These are phyloP conservation scores for Neurospora sp. DNA, from an alignment of 495 filamentous ascomycete species.

Conservation along the genomic window DNA sequence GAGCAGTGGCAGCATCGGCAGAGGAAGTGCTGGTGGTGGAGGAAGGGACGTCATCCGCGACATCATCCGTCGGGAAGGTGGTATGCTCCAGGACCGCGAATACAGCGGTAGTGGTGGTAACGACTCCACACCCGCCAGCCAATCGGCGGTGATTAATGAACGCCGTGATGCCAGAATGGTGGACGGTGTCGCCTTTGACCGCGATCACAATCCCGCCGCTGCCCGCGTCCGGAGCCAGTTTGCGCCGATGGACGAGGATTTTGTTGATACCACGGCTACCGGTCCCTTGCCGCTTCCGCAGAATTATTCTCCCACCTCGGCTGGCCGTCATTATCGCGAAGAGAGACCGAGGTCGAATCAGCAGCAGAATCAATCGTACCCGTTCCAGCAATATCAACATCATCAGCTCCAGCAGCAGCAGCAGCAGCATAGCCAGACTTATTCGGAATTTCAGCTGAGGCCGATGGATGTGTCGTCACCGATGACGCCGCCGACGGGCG, in stretches of 20 bases:
- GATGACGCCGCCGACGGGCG: neutral
- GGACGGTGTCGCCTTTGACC: slow-evolving; percentile 34
- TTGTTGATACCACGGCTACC: slow-evolving; percentile 35
- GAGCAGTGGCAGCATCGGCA: neutral
- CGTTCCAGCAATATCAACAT: slow-evolving; percentile 5
- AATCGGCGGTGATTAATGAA: slow-evolving; percentile 25
- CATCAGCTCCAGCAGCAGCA: slow-evolving; percentile 6
- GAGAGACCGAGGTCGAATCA: slow-evolving; percentile 24
- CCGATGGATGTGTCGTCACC: neutral
- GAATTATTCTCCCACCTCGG: slow-evolving; percentile 8
- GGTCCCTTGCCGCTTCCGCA: slow-evolving; percentile 29
- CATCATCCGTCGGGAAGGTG: neutral
- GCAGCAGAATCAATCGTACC: slow-evolving; percentile 8
- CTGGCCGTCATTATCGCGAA: slow-evolving; percentile 19
- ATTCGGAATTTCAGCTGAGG: neutral
- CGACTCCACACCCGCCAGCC: slow-evolving; percentile 28
- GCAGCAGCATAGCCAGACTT: neutral
- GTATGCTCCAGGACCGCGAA: slow-evolving; percentile 3
- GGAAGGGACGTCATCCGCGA: neutral
- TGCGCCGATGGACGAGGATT: slow-evolving; percentile 21
- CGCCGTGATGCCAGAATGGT: slow-evolving; percentile 33
- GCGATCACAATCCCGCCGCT: neutral
- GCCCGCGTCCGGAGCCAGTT: slow-evolving; percentile 11
- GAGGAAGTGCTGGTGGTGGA: neutral
- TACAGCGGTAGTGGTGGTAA: slow-evolving; percentile 10